These are phyloP conservation scores for Catunica adiposa DNA, from an alignment of 2,329 filamentous ascomycete genomes.

Conservation along the genomic window DNA sequence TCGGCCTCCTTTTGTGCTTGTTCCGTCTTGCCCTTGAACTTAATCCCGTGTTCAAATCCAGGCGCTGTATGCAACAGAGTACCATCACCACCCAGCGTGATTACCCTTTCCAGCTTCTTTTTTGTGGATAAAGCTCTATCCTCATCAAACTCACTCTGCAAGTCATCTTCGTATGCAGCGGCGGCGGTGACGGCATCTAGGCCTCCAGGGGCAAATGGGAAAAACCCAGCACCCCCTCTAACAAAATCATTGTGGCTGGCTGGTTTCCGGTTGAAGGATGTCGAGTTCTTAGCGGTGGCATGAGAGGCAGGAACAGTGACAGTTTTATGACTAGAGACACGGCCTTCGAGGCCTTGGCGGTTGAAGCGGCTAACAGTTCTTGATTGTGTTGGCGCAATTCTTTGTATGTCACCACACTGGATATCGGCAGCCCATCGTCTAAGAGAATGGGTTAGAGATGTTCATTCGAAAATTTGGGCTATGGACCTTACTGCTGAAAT, in stretches of 20 bases:
- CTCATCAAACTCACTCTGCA: conserved; percentile 20
- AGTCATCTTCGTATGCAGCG: conserved; percentile 65
- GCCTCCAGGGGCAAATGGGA: conserved; percentile 83
- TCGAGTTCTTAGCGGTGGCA: conserved; percentile 88
- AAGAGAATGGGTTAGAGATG: neutral
- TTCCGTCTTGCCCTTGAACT: conserved; percentile 42
- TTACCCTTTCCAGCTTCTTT: conserved; percentile 62
- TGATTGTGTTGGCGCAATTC: conserved; percentile 77
- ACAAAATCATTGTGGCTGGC: conserved; percentile 81
- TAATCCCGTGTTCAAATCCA: conserved; percentile 63
- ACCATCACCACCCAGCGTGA: conserved; percentile 62
- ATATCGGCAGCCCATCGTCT: conserved; percentile 61
- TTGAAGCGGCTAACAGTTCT: conserved; percentile 89
- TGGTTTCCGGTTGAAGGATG: conserved; percentile 71
- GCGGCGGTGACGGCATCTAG: conserved; percentile 74
- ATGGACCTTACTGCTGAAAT: conserved; percentile 50
- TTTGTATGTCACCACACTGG: conserved; percentile 71
- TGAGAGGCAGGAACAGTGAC: conserved; percentile 81
- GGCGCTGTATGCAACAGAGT: conserved; percentile 69
- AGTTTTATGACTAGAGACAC: conserved; percentile 85
- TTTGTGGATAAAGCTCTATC: conserved; percentile 20
- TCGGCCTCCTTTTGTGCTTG: conserved; percentile 51
- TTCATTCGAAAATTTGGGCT: neutral
- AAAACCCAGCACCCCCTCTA: conserved; percentile 79
- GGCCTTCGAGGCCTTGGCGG: conserved; percentile 77